These are phyloP conservation scores for Xylariaceae sp. DNA, from an alignment of 2,329 filamentous ascomycete species.

Conservation along the genomic window DNA sequence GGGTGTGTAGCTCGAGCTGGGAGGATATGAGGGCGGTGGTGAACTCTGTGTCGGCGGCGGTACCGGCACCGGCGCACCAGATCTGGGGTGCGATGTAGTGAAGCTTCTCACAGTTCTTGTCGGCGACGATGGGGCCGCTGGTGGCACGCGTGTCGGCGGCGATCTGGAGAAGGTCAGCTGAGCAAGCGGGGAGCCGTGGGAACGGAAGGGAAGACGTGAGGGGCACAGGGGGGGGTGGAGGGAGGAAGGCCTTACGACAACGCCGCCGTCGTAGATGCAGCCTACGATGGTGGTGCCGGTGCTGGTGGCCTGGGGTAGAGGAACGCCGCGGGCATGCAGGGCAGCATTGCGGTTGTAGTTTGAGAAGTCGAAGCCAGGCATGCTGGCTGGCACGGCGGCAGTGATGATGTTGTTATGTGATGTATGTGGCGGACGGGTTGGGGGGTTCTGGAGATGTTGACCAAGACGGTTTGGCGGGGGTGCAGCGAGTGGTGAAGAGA, in stretches of 20 bases:
- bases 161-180: constrained; percentile 54
- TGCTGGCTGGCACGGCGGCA: constrained; percentile 42
- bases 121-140: constrained; percentile 94
- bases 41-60: constrained; percentile 97
- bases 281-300: constrained; percentile 99
- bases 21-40: constrained; percentile 98
- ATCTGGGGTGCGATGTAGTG: constrained; percentile 99
- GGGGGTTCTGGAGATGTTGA: too few relatives aligned
- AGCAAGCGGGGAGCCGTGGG: too few relatives aligned
- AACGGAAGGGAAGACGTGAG: background rate
- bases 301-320: constrained; percentile 94
- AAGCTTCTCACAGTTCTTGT: constrained; percentile 99
- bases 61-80: constrained; percentile 98
- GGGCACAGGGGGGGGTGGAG: background rate
- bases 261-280: constrained; percentile 92
- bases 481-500: too few relatives aligned
- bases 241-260: constrained; percentile 63
- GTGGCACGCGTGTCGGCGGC: constrained; percentile 97
- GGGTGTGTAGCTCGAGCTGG: constrained; percentile 93
- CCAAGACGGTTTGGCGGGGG: too few relatives aligned
- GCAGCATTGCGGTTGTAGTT: constrained; percentile 99
- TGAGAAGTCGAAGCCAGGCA: constrained; percentile 98
- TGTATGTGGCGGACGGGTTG: background rate
- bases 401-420: too few relatives aligned
- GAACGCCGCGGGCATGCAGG: constrained; percentile 88